phyloP scores from a whole-genome alignment of 2,329 filamentous ascomycete species.

The Xylariaceae sp. region DNA sequence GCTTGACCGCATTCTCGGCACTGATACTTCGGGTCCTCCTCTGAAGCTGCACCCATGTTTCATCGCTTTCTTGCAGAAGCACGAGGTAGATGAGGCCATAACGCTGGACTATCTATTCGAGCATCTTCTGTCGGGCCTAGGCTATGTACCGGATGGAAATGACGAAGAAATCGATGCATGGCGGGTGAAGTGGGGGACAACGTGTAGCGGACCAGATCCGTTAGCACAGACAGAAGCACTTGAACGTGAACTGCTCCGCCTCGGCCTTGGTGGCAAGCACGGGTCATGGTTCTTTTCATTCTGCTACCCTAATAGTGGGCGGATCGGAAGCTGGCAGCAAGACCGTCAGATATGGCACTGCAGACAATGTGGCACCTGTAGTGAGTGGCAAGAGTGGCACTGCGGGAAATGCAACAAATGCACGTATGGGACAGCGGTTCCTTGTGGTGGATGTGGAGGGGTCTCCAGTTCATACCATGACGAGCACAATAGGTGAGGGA shows the following conservation, averaged over 20 bases:
- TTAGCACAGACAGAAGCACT: constrained; percentile 23
- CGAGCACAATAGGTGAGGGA: constrained; percentile 8
- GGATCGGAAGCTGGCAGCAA: constrained; percentile 29
- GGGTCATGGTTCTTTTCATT: constrained; percentile 29
- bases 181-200: constrained; percentile 26
- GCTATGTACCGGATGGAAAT: constrained; percentile 27
- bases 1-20: constrained; percentile 25
- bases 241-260: constrained; percentile 25
- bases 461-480: constrained; percentile 25
- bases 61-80: constrained; percentile 25
- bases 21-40: constrained; percentile 6
- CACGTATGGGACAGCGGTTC: constrained; percentile 17
- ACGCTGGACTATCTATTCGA: constrained; percentile 29
- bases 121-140: constrained; percentile 23
- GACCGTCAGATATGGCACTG: constrained; percentile 27
- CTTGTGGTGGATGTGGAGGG: constrained; percentile 26
- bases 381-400: constrained; percentile 25
- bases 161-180: constrained; percentile 27
- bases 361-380: constrained; percentile 19
- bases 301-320: constrained; percentile 21
- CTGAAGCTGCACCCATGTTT: constrained; percentile 20
- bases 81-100: constrained; percentile 11
- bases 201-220: constrained; percentile 22
- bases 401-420: constrained; percentile 29
- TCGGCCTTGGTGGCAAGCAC: constrained; percentile 13